Conservation (phyloP, 768 basidiomycete species). For the Fistulinella prunicolor region DNA sequence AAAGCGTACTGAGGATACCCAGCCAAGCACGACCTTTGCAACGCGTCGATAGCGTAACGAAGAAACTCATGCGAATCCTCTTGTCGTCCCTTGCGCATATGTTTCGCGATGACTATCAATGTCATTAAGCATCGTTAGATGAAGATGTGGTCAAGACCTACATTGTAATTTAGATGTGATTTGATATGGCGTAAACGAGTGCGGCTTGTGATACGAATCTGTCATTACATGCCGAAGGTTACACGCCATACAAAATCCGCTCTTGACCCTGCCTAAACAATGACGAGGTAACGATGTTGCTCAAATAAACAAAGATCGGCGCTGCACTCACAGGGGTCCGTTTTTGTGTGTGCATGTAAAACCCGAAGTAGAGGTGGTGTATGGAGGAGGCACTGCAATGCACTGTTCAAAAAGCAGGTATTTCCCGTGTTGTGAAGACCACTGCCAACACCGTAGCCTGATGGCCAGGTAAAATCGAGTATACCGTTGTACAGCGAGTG, state of each 20-base stretch:
- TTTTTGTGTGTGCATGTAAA: slow-evolving; percentile 47
- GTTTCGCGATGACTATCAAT: slow-evolving; percentile 80
- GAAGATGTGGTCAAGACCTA: slow-evolving; percentile 34
- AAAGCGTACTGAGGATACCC: slow-evolving; percentile 64
- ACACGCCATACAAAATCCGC: slow-evolving; percentile 79
- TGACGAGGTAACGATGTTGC: slow-evolving; percentile 9
- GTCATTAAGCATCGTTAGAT: slow-evolving; percentile 4
- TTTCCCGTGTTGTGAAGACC: slow-evolving; percentile 88
- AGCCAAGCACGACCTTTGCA: slow-evolving; percentile 81
- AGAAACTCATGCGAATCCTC: slow-evolving; percentile 99
- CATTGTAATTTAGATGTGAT: slow-evolving; percentile 72
- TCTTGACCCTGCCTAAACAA: slow-evolving; percentile 39
- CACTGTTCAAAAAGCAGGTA: slow-evolving; percentile 95
- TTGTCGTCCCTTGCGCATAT: slow-evolving; percentile 87
- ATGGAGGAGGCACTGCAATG: slow-evolving; percentile 88
- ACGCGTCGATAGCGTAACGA: slow-evolving; percentile 86
- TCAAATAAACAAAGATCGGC: neutral
- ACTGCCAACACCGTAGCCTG: slow-evolving; percentile 42
- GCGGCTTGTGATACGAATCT: slow-evolving; percentile 46
- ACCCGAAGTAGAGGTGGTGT: slow-evolving; percentile 81
- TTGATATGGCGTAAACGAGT: slow-evolving; percentile 57
- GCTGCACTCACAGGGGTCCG: slow-evolving; percentile 55
- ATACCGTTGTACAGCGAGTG: slow-evolving; percentile 47
- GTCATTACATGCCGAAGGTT: slow-evolving; percentile 54
- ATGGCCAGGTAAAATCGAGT: slow-evolving; percentile 66